Evolutionary conservation across 2,329 filamentous ascomycete genomes (phyloP).

Genomic region (Gaeumannomyces sp.): DNA sequence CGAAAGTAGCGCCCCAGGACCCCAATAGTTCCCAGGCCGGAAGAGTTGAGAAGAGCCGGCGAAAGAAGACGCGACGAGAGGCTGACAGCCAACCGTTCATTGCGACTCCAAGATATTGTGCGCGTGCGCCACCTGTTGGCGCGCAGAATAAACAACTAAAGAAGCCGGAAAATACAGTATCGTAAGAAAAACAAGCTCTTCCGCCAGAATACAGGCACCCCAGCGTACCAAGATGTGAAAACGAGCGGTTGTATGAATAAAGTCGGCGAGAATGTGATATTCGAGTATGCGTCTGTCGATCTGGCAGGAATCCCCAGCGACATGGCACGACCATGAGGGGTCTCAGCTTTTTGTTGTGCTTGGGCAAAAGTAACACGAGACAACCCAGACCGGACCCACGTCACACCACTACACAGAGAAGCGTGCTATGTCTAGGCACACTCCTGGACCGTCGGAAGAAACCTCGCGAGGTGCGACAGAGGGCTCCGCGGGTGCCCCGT

Average conservation of each 20-base stretch:
- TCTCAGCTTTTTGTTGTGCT: background rate
- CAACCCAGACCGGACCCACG: background rate
- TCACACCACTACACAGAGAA: background rate
- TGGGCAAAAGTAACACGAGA: background rate
- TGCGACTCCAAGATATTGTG: background rate
- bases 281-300: background rate
- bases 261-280: background rate
- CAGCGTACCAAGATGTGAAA: background rate
- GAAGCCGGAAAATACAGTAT: background rate
- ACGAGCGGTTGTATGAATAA: background rate
- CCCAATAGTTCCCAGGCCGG: background rate
- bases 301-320: background rate
- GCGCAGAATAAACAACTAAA: background rate
- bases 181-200: background rate
- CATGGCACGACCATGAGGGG: background rate
- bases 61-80: background rate
- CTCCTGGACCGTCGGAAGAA: constrained; percentile 30
- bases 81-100: background rate
- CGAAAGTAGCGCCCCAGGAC: background rate
- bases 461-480: constrained; percentile 30
- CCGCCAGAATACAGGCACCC: background rate
- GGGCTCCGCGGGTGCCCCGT: constrained; percentile 29
- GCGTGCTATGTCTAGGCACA: constrained; percentile 19
- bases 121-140: background rate
- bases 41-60: background rate